Conservation (phyloP, 768 basidiomycete genomes). For the Crucibulum laeve region DNA sequence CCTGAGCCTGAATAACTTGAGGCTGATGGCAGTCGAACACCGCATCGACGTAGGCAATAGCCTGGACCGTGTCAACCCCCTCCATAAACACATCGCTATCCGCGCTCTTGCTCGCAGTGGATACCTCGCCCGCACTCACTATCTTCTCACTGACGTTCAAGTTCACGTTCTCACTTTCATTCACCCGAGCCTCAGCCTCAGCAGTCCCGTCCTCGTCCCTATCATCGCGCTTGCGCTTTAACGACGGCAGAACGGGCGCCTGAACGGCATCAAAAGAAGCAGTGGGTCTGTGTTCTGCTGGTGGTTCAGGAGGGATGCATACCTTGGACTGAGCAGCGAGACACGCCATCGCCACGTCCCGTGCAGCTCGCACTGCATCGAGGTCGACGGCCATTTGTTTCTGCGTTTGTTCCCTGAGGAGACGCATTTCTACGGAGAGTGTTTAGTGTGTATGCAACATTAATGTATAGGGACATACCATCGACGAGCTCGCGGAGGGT, state of each 20-base stretch:
- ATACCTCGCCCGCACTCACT: neutral
- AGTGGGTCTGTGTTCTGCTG: conserved; percentile 12
- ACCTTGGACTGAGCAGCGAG: conserved; percentile 32
- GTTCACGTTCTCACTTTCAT: conserved; percentile 5
- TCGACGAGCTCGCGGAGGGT: conserved; percentile 33
- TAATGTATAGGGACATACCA: conserved; percentile 24
- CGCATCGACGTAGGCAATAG: conserved; percentile 9
- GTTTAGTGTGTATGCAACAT: neutral
- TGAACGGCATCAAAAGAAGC: conserved; percentile 7
- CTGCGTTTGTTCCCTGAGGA: conserved; percentile 35
- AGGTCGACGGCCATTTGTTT: conserved; percentile 43
- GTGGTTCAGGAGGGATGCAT: conserved; percentile 11
- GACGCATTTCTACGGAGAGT: conserved; percentile 35
- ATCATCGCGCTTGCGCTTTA: conserved; percentile 64
- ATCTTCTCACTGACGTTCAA: conserved; percentile 6
- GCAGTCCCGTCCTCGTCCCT: conserved; percentile 35
- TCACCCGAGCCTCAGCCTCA: conserved; percentile 20
- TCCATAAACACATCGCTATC: conserved; percentile 10
- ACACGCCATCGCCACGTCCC: conserved; percentile 10
- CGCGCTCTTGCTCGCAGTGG: neutral
- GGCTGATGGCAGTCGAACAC: conserved; percentile 8
- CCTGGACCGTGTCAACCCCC: conserved; percentile 2
- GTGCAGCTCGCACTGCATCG: conserved; percentile 35
- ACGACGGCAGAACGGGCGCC: conserved; percentile 27
- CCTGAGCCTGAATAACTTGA: neutral